These are phyloP conservation scores for Elsinoe perseae DNA, from an alignment of 2,329 filamentous ascomycete genomes.

Conservation along the genomic window DNA sequence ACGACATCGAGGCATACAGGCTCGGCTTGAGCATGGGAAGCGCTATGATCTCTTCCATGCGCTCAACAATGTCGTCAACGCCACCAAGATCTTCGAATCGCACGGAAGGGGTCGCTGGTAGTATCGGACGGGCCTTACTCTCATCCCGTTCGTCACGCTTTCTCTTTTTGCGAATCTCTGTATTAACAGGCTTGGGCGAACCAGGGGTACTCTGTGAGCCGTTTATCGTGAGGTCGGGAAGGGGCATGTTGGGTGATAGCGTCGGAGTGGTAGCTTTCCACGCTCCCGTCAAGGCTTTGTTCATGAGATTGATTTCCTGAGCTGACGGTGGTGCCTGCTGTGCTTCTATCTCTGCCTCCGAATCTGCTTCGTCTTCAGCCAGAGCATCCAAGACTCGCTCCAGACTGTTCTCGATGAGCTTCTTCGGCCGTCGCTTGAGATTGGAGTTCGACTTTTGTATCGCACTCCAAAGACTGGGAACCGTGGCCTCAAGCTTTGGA, in stretches of 20 bases:
- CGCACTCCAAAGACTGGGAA: constrained; percentile 62
- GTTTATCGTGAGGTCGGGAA: constrained; percentile 27
- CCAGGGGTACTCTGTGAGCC: constrained; percentile 37
- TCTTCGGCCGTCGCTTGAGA: constrained; percentile 73
- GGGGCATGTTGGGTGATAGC: constrained; percentile 19
- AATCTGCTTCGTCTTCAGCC: constrained; percentile 53
- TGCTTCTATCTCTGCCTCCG: constrained; percentile 44
- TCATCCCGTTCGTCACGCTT: constrained; percentile 44
- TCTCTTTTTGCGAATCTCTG: constrained; percentile 60
- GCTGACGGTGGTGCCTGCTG: constrained; percentile 24
- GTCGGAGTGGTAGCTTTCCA: constrained; percentile 40
- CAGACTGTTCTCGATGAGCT: constrained; percentile 73
- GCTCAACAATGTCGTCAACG: constrained; percentile 61
- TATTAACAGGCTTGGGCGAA: constrained; percentile 37
- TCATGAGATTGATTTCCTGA: constrained; percentile 52
- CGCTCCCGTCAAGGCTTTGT: constrained; percentile 54
- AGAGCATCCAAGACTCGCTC: constrained; percentile 71
- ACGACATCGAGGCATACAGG: constrained; percentile 56
- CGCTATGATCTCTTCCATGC: constrained; percentile 63
- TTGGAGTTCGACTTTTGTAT: constrained; percentile 84
- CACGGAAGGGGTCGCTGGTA: constrained; percentile 57
- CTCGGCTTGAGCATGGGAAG: constrained; percentile 63
- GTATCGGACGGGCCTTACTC: background rate
- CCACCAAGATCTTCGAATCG: constrained; percentile 67
- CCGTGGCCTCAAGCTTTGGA: constrained; percentile 46